These are phyloP conservation scores for Bocquillonia castaneifolia DNA, from an alignment of 441 rosid genomes.

Conservation along the genomic window DNA sequence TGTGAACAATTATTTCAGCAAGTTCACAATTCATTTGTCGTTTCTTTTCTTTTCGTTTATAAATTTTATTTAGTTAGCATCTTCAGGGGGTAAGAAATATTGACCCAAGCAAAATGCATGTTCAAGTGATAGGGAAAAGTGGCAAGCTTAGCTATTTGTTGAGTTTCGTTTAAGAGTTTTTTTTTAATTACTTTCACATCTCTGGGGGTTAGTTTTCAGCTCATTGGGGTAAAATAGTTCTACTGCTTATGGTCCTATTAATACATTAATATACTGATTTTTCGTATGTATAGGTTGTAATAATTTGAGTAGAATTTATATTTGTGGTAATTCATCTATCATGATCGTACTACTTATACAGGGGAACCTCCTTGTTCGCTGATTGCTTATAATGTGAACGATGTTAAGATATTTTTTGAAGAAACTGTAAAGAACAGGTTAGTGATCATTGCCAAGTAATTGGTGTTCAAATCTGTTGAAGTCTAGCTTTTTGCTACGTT, in stretches of 20 bases:
- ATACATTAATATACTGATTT: neutral
- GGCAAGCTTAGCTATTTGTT: neutral
- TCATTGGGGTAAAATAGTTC: neutral
- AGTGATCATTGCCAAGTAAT: slow-evolving; percentile 20
- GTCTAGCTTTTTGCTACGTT: neutral
- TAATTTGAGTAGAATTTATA: slow-evolving; percentile 5
- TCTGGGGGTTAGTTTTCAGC: neutral
- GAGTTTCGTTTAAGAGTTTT: neutral
- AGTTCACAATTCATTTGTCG: neutral
- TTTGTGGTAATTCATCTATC: slow-evolving; percentile 11
- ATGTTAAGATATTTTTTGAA: slow-evolving; percentile 70
- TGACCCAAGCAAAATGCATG: neutral
- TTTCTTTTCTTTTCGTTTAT: neutral
- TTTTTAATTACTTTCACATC: neutral
- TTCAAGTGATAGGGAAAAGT: neutral
- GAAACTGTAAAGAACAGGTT: slow-evolving; percentile 90
- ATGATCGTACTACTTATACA: slow-evolving; percentile 30
- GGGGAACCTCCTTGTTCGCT: slow-evolving; percentile 88
- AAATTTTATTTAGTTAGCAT: neutral
- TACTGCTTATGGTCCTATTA: neutral
- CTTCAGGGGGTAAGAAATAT: neutral
- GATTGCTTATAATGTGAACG: slow-evolving; percentile 52
- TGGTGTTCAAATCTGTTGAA: slow-evolving; percentile 1
- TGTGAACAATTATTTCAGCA: neutral
- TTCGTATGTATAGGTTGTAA: neutral